Conservation (phyloP, 768 basidiomycete genomes). For the Termitomyces sp. region DNA sequence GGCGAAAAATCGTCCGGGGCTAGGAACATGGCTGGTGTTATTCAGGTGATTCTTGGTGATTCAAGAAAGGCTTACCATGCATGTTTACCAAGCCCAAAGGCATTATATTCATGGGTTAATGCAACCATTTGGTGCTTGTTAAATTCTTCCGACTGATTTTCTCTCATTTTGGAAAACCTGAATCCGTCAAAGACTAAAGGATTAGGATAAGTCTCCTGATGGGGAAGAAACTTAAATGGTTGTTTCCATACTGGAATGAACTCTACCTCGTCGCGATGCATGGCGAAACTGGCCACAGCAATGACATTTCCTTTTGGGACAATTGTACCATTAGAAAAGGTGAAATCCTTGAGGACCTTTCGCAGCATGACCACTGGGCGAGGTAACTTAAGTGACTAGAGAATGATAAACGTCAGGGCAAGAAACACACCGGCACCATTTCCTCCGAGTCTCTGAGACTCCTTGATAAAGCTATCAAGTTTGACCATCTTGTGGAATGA, state of each 20-base stretch:
- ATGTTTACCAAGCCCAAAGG: conserved; percentile 7
- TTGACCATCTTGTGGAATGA: conserved; percentile 33
- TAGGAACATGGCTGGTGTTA: not conserved
- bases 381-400: not conserved
- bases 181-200: conserved; percentile 31
- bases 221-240: not conserved
- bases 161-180: conserved; percentile 27
- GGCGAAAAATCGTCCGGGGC: conserved; percentile 38
- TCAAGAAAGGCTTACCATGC: conserved; percentile 3
- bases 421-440: conserved; percentile 20
- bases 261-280: conserved; percentile 10
- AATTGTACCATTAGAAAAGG: conserved; percentile 20
- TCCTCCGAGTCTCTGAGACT: conserved; percentile 26
- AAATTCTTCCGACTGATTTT: conserved; percentile 14
- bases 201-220: conserved; percentile 10
- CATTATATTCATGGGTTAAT: conserved; percentile 3
- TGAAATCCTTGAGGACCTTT: conserved; percentile 14
- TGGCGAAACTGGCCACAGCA: conserved; percentile 6
- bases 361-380: conserved; percentile 15
- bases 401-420: not conserved
- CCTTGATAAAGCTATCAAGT: conserved; percentile 41
- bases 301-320: conserved; percentile 20
- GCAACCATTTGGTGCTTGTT: conserved; percentile 12
- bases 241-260: not conserved
- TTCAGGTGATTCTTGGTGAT: too few species aligned